Evolutionary conservation across 2,329 filamentous ascomycete species (phyloP), one percentile per base, ranked within the genome.

Genomic region (Ascochyta rabiei): DNA sequence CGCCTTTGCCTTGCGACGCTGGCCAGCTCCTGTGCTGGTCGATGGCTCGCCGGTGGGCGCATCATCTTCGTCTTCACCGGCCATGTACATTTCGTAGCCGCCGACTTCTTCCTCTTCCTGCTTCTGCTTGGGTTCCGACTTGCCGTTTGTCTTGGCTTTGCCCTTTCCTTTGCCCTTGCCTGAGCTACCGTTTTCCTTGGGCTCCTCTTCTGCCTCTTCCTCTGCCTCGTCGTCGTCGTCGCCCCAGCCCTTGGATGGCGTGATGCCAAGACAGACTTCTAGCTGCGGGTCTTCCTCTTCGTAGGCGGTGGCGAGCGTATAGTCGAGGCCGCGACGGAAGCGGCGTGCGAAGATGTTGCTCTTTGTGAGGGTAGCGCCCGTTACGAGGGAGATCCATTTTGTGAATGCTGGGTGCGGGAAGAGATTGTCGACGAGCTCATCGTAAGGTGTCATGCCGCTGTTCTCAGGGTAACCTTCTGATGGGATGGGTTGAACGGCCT

Each of bases 31-130:
- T 0, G 80, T 82, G 23, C 73, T 68, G 0, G 76, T 72, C 61
- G 67, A 64, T 7, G 64, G 52, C 43, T 72, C 69, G 1, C 62
- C 64, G 24, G 67, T 68, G 34, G 75, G 72, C 30, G 71, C 75
- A 44, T 77, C 69, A 34, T 92, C 89, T 44, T 93, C 90, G 41
- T 86, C 84, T 54, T 88, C 84, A 42, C 89, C 90, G 0, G 91
- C 93, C 92, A 97, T 96, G 82, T 96, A 97, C 55, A 96, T 89
- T 69, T 93, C 89, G 71, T 91, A 89, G 28, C 90, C 90, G 50
- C 90, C 90, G 1, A 90, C 85, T 60, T 79, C 77, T 54, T 82
- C 81, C 47, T 89, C 85, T 18, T 80, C 78, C 28, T 55, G 35
- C 15, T 16, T 72, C 70, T 46, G 16, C 60, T 65, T 26, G 57